These are phyloP conservation scores for Piedraia hortae DNA, from an alignment of 2,329 filamentous ascomycete species.

Conservation along the genomic window DNA sequence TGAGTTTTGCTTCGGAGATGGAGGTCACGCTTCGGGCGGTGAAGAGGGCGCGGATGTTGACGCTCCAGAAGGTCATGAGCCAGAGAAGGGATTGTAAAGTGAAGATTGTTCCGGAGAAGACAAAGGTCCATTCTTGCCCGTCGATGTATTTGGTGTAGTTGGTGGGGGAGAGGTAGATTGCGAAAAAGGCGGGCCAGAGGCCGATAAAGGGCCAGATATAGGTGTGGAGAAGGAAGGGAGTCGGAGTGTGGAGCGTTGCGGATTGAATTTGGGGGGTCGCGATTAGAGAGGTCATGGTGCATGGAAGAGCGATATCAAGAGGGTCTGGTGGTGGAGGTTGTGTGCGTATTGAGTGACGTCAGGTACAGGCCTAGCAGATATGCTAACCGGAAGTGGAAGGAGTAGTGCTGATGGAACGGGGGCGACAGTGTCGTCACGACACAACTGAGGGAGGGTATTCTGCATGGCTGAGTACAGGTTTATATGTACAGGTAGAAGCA, in stretches of 20 bases:
- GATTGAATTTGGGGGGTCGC: constrained; percentile 72
- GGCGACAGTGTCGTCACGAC: no score
- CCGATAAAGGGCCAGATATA: constrained; percentile 87
- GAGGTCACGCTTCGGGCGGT: constrained; percentile 44
- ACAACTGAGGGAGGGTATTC: no score
- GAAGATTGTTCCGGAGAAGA: constrained; percentile 71
- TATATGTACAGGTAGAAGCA: no score
- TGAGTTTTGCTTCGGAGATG: constrained; percentile 49
- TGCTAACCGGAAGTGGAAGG: no score
- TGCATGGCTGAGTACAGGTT: no score
- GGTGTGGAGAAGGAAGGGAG: constrained; percentile 52
- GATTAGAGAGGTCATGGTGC: constrained; percentile 29
- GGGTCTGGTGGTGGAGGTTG: no score
- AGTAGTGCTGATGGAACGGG: no score
- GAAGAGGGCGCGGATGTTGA: constrained; percentile 58
- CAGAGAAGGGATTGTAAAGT: constrained; percentile 70
- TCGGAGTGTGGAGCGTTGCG: constrained; percentile 66
- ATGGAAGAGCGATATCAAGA: no score
- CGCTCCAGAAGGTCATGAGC: constrained; percentile 95
- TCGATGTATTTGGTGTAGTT: constrained; percentile 78
- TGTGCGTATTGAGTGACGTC: no score
- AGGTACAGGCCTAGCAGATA: no score
- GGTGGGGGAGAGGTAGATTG: constrained; percentile 57
- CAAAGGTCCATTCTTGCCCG: constrained; percentile 93
- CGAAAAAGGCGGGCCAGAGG: constrained; percentile 74